phyloP scores from a whole-genome alignment of 768 basidiomycete genomes.

The Collybia mongolica region DNA sequence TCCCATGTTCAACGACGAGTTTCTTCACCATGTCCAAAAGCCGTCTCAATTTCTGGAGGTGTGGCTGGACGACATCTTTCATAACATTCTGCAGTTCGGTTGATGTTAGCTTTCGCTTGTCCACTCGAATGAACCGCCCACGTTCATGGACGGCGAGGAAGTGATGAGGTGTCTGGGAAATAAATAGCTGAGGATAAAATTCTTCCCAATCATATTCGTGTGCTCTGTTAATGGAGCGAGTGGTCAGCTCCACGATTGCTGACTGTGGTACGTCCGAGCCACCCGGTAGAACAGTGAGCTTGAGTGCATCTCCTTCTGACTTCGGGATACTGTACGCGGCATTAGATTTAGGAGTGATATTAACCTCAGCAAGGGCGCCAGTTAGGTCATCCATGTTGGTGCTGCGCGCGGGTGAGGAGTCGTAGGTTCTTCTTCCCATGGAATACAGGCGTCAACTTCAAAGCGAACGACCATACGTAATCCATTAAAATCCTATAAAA shows the following conservation, averaged over 20 bases:
- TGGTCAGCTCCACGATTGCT: conserved; percentile 45
- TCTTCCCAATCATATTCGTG: conserved; percentile 53
- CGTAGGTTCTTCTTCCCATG: conserved; percentile 14
- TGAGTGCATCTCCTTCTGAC: conserved; percentile 10
- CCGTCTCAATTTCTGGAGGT: conserved; percentile 36
- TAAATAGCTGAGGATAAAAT: conserved; percentile 61
- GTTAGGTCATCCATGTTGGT: conserved; percentile 34
- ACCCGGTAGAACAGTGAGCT: conserved; percentile 19
- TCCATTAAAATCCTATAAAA: conserved; percentile 51
- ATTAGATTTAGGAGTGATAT: conserved; percentile 19
- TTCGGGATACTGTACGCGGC: conserved; percentile 14
- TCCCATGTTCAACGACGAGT: conserved; percentile 50
- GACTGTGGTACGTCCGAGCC: conserved; percentile 37
- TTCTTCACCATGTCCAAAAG: conserved; percentile 43
- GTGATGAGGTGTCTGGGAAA: conserved; percentile 65
- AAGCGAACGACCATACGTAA: conserved; percentile 59
- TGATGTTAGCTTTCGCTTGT: conserved; percentile 43
- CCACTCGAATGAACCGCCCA: conserved; percentile 50
- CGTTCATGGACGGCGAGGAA: conserved; percentile 57
- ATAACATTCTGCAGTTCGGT: conserved; percentile 31
- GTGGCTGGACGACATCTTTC: conserved; percentile 27
- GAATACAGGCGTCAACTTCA: conserved; percentile 51
- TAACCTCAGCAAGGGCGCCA: conserved; percentile 29
- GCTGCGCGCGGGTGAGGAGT: conserved; percentile 2
- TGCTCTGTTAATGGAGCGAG: conserved; percentile 32